Evolutionary conservation across 1,284 basidiomycete genomes (phyloP), one percentile per base, ranked within the genome.

Genomic region (Psilocybe mexicana): DNA sequence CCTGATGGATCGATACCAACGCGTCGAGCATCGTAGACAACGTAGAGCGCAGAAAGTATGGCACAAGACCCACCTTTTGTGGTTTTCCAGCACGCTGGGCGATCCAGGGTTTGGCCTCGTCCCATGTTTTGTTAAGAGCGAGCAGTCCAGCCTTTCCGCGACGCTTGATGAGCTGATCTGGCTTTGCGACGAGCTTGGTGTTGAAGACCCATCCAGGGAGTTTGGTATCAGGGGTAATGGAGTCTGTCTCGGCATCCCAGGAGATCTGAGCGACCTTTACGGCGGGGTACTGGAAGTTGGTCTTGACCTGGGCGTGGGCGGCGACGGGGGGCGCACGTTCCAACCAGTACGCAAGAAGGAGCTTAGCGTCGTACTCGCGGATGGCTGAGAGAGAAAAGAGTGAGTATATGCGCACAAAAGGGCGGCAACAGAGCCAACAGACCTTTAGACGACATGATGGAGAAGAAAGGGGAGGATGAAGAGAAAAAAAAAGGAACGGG

Each of bases 101-200:
- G 72, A 99, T 94, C 96, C 96, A 99, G 57, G 85, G 80, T 68
- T 84, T 90, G 24, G 92, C 90, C 69, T 89, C 88, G 46, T 87
- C 81, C 93, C 93, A 98, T 51, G 85, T 82, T 79, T 96, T 96
- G 87, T 98, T 98, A 66, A 99, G 84, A 50, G 87, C 88, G 58
- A 99, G 86, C 26, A 99, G 85, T 65, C 96, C 96, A 33, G 95
- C 94, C 86, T 99, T 99, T 69, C 97, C 97, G 67, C 97, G 91
- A 69, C 96, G 92, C 83, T 99, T 99, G 86, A 99, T 98, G 74
- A 99, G 90, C 80, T 98, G 96, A 80, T 99, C 97, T 51, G 93
- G 93, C 78, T 96, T 95, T 28, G 87, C 92, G 70, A 96, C 93
- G 72, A 96, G 91, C 81, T 94, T 94, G 67, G 87, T 82, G 70